Percentiles rank a stretch among this genome's conserved stretches.
These are phyloP conservation scores for Cicer pinnatifidum DNA, from an alignment of 306 rosid genomes.

Conservation along the genomic window DNA sequence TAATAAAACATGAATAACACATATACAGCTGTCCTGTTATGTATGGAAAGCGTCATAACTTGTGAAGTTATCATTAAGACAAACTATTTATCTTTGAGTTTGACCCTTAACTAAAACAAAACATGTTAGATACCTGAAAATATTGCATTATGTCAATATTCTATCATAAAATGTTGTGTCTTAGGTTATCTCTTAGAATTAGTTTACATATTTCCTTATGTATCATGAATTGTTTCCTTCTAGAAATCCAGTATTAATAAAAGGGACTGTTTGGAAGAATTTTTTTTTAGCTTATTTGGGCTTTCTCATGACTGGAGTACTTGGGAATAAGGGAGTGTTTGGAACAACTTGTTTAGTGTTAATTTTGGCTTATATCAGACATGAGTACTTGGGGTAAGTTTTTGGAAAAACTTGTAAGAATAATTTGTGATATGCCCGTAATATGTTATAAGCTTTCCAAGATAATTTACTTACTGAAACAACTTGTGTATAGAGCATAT, in stretches of 20 bases:
- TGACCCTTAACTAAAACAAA: neutral
- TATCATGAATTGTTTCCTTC: neutral
- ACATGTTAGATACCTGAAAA: neutral
- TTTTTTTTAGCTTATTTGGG: neutral
- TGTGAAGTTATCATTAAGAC: conserved; percentile 9
- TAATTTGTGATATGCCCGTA: too few species aligned
- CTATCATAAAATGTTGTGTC: neutral
- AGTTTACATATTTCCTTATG: neutral
- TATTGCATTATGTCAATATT: neutral
- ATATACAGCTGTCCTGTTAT: conserved; percentile 1
- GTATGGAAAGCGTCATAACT: neutral
- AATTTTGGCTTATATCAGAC: too few species aligned
- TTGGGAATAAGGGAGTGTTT: neutral
- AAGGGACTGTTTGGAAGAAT: neutral
- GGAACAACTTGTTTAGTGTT: too few species aligned
- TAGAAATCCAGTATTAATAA: neutral
- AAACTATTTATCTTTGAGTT: conserved; percentile 5
- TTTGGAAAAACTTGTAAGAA: too few species aligned
- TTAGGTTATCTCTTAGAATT: neutral
- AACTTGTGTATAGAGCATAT: neutral
- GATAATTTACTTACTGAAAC: neutral
- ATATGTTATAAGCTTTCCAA: neutral
- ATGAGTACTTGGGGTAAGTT: too few species aligned
- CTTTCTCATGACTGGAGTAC: neutral
- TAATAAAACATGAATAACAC: neutral